Evolutionary conservation across 805 yeast genomes (phyloP), one percentile per base, ranked within the genome.

Genomic region (Saccharomycopsis lassenensis): DNA sequence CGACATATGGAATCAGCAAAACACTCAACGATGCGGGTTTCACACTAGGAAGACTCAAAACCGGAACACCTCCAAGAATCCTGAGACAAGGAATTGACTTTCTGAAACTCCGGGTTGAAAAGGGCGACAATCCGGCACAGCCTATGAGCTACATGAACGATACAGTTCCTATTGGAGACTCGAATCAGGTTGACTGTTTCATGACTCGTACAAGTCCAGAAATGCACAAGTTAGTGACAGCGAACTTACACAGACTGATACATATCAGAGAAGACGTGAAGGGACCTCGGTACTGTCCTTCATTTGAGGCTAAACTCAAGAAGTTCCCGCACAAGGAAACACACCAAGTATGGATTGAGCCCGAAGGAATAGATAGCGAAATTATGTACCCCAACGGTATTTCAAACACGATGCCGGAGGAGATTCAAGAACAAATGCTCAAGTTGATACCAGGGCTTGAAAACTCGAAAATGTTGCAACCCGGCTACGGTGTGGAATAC

Each of bases 401-500:
- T 12, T 83, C 95, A 2, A 80, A 87, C 49, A 86, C 98, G 0
- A 81, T 91, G 94, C 98, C 98, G 0, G 91, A 74, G 24, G 96
- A 89, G 17, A 77, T 87, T 21, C 99, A 91, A 57, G 67, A 67
- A 16, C 63, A 71, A 45, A 69, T 87, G 67, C 69, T 91, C 37
- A 63, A 67, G 40, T 61, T 84, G 62, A 82, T 91, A 43, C 81
- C 85, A 3, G 99, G 99, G 0, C 69, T 94, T 33, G 94, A 84
- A 48, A 74, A 82, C 46, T 95, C 81, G 0, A 63, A 59, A n/a
- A 84, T 91, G 82, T 53, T 79, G 8, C 95, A 87, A 52, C 95
- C 96, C 0, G 99, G 96, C 0, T 91, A 91, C 53, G 99, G 99
- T n/a, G 98, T 91, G 2, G 98, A 91, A 56, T 91, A 91, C 53